Evolutionary conservation across 2,329 filamentous ascomycete species (phyloP).

Genomic region (Penicillium sp.): DNA sequence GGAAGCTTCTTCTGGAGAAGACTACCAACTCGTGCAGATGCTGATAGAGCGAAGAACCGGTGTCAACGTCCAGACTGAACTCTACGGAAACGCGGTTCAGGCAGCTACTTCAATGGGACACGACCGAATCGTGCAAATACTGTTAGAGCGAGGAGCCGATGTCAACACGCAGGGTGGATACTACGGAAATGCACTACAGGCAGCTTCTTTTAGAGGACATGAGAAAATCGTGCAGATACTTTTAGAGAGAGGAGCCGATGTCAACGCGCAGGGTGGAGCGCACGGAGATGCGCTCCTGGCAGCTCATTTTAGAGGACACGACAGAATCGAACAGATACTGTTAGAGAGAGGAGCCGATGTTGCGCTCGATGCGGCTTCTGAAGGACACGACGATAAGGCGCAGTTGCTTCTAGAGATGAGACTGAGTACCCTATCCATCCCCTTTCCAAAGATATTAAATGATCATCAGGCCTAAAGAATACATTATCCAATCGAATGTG

Average conservation of each 20-base stretch:
- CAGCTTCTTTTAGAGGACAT: too few species aligned
- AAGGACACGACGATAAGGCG: too few species aligned
- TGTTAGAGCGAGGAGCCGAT: conserved; percentile 2
- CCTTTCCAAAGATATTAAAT: too few species aligned
- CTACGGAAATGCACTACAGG: neutral
- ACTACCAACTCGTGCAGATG: neutral
- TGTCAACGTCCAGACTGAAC: too few species aligned
- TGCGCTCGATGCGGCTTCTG: too few species aligned
- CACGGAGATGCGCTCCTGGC: neutral
- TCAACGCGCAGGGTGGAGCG: neutral
- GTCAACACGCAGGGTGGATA: neutral
- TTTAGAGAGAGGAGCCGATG: conserved; percentile 2
- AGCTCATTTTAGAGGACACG: neutral
- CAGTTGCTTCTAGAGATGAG: too few species aligned
- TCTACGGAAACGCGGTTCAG: conserved; percentile 3
- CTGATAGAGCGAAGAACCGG: too few species aligned
- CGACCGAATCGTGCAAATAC: neutral
- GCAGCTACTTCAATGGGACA: conserved; percentile 1
- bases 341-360: conserved; percentile 2
- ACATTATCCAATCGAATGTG: too few species aligned
- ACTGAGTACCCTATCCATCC: too few species aligned
- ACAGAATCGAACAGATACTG: conserved; percentile 1
- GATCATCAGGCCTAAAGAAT: too few species aligned
- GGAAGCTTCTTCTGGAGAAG: neutral
- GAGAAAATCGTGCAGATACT: too few species aligned